These are phyloP conservation scores for Mycotypha africana DNA, from an alignment of 371 early-diverging fungal genomes.

Conservation along the genomic window DNA sequence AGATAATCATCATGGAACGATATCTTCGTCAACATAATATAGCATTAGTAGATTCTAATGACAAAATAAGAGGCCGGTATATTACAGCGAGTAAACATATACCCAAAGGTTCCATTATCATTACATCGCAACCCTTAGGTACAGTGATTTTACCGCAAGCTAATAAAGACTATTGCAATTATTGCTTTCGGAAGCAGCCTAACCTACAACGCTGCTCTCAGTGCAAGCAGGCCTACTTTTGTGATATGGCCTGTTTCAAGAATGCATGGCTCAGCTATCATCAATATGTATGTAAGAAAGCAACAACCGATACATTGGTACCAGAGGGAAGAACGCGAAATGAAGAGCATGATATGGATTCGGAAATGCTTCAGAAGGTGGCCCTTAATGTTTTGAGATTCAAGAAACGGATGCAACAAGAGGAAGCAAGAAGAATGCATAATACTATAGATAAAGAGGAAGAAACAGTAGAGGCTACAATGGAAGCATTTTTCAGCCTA, in stretches of 20 bases:
- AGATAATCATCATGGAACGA: slow-evolving; percentile 6
- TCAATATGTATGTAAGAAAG: slow-evolving; percentile 33
- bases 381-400: slow-evolving; percentile 29
- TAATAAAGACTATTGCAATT: slow-evolving; percentile 35
- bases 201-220: slow-evolving; percentile 42
- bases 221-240: slow-evolving; percentile 42
- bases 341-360: slow-evolving; percentile 22
- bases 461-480: slow-evolving; percentile 33
- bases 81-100: slow-evolving; percentile 14
- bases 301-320: too few species aligned
- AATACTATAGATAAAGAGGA: neutral
- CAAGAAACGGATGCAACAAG: slow-evolving; percentile 9
- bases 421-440: neutral
- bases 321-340: slow-evolving; percentile 1
- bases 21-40: slow-evolving; percentile 13
- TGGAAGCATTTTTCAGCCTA: slow-evolving; percentile 40
- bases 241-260: slow-evolving; percentile 38
- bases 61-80: slow-evolving; percentile 20
- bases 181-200: slow-evolving; percentile 33
- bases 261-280: slow-evolving; percentile 46
- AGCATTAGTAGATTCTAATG: slow-evolving; percentile 8
- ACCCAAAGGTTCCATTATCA: slow-evolving; percentile 24
- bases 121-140: slow-evolving; percentile 40
- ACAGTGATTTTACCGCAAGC: slow-evolving; percentile 28
- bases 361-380: slow-evolving; percentile 41